A percentile compares a stretch with the other conserved stretches of the same genome.
Conservation (phyloP, 1,284 basidiomycete genomes). For the Mycena sp. region DNA sequence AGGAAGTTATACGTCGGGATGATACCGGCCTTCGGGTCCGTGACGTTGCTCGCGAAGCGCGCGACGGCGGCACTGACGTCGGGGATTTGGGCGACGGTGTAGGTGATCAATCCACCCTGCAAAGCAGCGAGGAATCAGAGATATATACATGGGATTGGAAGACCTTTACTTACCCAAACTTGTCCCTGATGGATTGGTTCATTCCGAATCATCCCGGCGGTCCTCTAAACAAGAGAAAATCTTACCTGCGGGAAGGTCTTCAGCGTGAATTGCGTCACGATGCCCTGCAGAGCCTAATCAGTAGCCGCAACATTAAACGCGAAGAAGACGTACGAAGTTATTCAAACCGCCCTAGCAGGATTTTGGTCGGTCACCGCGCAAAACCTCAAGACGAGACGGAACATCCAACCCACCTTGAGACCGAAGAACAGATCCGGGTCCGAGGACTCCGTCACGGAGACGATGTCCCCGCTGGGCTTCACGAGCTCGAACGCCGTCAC, state of each 20-base stretch:
- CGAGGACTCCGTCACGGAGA: conserved; percentile 50
- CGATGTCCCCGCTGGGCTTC: conserved; percentile 56
- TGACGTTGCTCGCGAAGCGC: conserved; percentile 59
- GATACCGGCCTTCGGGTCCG: conserved; percentile 70
- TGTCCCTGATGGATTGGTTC: conserved; percentile 36
- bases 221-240: neutral
- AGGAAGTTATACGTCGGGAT: conserved; percentile 65
- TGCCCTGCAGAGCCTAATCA: conserved; percentile 54
- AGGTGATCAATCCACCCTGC: conserved; percentile 66
- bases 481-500: conserved; percentile 60
- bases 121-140: neutral
- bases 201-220: neutral
- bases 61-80: conserved; percentile 57
- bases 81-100: conserved; percentile 50
- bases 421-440: conserved; percentile 60
- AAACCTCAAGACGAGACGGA: no score
- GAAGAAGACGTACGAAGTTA: conserved; percentile 60
- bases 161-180: conserved; percentile 62
- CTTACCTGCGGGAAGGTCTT: conserved; percentile 60
- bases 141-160: no score
- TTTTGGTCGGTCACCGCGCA: no score
- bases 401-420: conserved; percentile 45
- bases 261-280: conserved; percentile 69
- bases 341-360: conserved; percentile 63
- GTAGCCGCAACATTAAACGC: neutral